Percentiles rank a stretch among this genome's conserved stretches.
phyloP scores from a whole-genome alignment of 2,329 filamentous ascomycete species.

The Hypomyces rosellus region DNA sequence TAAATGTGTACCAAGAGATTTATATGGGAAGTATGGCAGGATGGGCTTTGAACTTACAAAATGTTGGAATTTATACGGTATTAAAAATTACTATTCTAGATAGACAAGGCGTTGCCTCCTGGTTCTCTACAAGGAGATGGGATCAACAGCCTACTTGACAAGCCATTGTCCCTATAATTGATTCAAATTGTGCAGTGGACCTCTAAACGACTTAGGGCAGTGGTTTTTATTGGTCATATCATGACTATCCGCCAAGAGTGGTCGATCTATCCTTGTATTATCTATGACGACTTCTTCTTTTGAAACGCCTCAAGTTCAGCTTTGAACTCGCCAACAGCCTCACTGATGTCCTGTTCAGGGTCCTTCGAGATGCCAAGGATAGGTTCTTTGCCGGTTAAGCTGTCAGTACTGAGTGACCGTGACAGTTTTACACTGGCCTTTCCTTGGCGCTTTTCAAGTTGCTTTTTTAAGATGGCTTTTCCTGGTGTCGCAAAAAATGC shows the following conservation, averaged over 20 bases:
- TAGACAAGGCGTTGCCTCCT: too few relatives aligned
- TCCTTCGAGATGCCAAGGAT: slow-evolving; percentile 76
- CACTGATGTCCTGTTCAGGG: slow-evolving; percentile 66
- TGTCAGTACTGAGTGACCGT: slow-evolving; percentile 52
- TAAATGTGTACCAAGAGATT: not conserved
- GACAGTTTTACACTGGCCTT: slow-evolving; percentile 40
- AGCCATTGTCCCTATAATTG: too few relatives aligned
- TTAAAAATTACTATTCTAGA: too few relatives aligned
- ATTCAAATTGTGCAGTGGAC: too few relatives aligned
- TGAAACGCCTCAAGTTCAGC: slow-evolving; percentile 49
- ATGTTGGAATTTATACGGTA: too few relatives aligned
- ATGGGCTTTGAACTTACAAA: too few relatives aligned
- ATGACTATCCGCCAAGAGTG: too few relatives aligned
- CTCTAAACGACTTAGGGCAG: too few relatives aligned
- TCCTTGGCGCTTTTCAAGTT: slow-evolving; percentile 52
- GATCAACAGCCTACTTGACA: too few relatives aligned
- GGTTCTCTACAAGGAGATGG: too few relatives aligned
- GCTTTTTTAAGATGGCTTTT: slow-evolving; percentile 52
- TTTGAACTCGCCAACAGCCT: slow-evolving; percentile 69
- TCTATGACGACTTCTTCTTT: slow-evolving; percentile 13
- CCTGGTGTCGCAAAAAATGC: slow-evolving; percentile 75
- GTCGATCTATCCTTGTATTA: too few relatives aligned
- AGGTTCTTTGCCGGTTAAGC: slow-evolving; percentile 50
- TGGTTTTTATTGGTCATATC: too few relatives aligned
- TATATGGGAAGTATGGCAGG: not conserved